phyloP scores from a whole-genome alignment of 2,329 filamentous ascomycete genomes.

The Epichloe amarillans region DNA sequence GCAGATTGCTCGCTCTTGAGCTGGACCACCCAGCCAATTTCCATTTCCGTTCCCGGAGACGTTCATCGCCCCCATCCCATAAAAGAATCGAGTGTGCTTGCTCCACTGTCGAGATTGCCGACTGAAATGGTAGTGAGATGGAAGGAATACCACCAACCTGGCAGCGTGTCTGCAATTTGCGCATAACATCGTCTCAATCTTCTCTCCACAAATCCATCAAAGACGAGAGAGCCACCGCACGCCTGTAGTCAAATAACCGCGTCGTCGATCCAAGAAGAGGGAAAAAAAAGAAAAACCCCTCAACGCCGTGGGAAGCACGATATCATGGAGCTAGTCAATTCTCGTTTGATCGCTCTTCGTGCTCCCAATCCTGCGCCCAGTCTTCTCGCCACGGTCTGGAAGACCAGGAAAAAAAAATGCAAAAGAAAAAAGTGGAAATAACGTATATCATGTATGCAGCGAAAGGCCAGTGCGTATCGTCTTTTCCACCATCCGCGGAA shows the following conservation, averaged over 20 bases:
- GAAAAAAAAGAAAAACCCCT: slow-evolving; percentile 9
- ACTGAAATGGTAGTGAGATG: slow-evolving; percentile 1
- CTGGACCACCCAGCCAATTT: neutral
- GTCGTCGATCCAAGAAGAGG: neutral
- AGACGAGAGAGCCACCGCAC: neutral
- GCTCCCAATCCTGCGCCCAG: neutral
- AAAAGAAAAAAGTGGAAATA: neutral
- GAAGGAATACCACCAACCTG: slow-evolving; percentile 12
- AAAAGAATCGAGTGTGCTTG: neutral
- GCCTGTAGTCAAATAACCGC: neutral
- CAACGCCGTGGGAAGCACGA: slow-evolving; percentile 6
- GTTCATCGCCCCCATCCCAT: neutral
- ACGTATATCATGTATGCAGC: neutral
- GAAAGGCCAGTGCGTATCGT: neutral
- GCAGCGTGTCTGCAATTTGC: slow-evolving; percentile 2
- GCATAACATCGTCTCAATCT: too few relatives aligned
- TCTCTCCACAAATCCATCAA: neutral
- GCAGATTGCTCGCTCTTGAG: slow-evolving; percentile 3
- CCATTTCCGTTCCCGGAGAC: neutral
- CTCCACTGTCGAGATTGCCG: neutral
- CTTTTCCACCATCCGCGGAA: neutral
- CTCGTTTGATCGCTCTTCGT: too few relatives aligned
- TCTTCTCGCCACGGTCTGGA: neutral
- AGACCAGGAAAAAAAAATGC: neutral
- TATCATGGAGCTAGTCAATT: slow-evolving; percentile 8